These are phyloP conservation scores for Aspergillus niger DNA, from an alignment of 2,329 filamentous ascomycete species.

Conservation along the genomic window DNA sequence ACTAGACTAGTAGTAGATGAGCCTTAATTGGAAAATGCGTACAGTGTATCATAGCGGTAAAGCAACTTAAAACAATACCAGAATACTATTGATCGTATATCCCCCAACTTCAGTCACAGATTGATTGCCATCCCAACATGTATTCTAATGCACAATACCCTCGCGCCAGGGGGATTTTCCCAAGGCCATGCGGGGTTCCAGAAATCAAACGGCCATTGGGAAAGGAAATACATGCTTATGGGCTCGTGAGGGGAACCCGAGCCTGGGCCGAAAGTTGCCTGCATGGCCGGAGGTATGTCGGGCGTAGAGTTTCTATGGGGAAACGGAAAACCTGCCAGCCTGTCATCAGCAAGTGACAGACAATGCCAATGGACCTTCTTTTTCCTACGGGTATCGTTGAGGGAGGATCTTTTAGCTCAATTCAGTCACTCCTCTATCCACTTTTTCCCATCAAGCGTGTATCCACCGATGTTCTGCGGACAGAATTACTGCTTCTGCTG, in stretches of 20 bases:
- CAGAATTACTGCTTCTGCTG: constrained; percentile 2
- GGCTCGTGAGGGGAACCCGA: constrained; percentile 6
- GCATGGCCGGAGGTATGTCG: background rate
- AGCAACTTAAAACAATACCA: too few relatives aligned
- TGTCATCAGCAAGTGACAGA: background rate
- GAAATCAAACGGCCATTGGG: background rate
- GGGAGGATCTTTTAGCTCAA: background rate
- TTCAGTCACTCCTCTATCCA: background rate
- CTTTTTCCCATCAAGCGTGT: too few relatives aligned
- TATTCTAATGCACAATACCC: background rate
- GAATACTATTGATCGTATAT: background rate
- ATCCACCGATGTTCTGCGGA: background rate
- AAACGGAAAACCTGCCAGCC: background rate
- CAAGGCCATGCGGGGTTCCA: constrained; percentile 1
- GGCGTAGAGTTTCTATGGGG: background rate
- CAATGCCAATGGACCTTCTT: background rate
- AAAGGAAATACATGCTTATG: background rate
- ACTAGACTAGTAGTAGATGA: too few relatives aligned
- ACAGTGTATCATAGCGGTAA: too few relatives aligned
- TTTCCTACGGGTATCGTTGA: too few relatives aligned
- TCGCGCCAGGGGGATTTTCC: background rate
- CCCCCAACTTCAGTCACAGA: background rate
- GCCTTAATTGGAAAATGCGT: too few relatives aligned
- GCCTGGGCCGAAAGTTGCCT: constrained; percentile 1
- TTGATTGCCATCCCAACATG: background rate